Evolutionary conservation across 2,329 filamentous ascomycete genomes (phyloP).

Genomic region (Aspergillus sergii): DNA sequence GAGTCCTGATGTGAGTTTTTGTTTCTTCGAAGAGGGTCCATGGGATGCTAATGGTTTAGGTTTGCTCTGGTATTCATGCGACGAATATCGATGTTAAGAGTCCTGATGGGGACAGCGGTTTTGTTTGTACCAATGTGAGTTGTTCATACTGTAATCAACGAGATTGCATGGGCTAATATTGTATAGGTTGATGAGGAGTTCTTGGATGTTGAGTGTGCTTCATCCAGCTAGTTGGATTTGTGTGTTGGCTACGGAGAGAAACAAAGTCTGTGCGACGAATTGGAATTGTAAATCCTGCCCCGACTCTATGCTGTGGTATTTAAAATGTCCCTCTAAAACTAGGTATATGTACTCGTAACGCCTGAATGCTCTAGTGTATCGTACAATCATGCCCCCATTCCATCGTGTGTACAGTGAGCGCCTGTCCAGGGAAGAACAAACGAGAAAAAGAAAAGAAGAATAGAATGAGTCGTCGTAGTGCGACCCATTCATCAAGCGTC

Average conservation of each 20-base stretch:
- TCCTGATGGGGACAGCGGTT: constrained; percentile 48
- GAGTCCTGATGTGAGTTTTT: constrained; percentile 49
- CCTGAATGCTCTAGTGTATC: neutral
- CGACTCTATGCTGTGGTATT: neutral
- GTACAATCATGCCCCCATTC: constrained; percentile 12
- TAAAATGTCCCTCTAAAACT: neutral
- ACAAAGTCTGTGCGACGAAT: neutral
- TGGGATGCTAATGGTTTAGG: constrained; percentile 19
- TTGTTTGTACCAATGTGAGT: constrained; percentile 50
- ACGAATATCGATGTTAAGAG: constrained; percentile 51
- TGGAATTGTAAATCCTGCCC: neutral
- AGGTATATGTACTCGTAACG: neutral
- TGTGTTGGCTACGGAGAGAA: neutral
- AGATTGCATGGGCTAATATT: neutral
- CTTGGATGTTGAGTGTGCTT: constrained; percentile 41
- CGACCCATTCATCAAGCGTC: constrained; percentile 9
- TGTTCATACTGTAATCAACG: neutral
- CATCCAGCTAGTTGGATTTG: constrained; percentile 15
- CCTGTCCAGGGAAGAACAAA: constrained; percentile 1
- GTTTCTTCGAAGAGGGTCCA: neutral
- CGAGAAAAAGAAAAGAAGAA: constrained; percentile 4
- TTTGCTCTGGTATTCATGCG: constrained; percentile 52
- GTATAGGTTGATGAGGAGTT: constrained; percentile 33
- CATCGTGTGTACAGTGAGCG: constrained; percentile 4
- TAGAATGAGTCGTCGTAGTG: neutral